phyloP scores from a whole-genome alignment of 106 monocot species.

The Dendrobium officinale region DNA sequence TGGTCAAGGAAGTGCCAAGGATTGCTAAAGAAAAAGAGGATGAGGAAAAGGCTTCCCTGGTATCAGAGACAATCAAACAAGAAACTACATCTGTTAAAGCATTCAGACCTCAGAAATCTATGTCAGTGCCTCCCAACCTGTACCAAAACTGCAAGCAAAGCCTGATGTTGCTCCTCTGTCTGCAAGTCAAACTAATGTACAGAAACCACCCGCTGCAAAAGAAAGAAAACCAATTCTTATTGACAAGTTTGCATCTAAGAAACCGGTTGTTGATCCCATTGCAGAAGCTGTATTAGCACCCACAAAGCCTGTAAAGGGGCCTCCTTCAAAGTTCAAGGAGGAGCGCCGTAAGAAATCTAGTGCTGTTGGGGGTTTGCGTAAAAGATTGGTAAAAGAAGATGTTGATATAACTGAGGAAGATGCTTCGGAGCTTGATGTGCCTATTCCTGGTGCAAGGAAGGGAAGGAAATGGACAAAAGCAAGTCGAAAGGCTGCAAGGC shows the following conservation, averaged over 20 bases:
- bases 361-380: conserved; percentile 33
- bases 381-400: conserved; percentile 39
- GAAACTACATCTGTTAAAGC: conserved; percentile 16
- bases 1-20: conserved; percentile 50
- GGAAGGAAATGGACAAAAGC: conserved; percentile 87
- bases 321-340: conserved; percentile 57
- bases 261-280: conserved; percentile 51
- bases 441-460: conserved; percentile 71
- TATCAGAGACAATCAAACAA: conserved; percentile 10
- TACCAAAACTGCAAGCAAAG: conserved; percentile 35
- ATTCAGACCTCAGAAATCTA: conserved; percentile 23
- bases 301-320: conserved; percentile 50
- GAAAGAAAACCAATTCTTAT: conserved; percentile 76
- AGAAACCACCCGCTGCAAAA: conserved; percentile 19
- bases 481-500: conserved; percentile 62
- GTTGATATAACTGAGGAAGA: conserved; percentile 34
- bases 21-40: conserved; percentile 23
- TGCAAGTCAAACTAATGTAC: conserved; percentile 19
- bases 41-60: conserved; percentile 8
- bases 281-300: conserved; percentile 48
- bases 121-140: conserved; percentile 29
- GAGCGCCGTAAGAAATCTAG: conserved; percentile 54
- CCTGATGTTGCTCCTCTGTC: conserved; percentile 27
- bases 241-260: conserved; percentile 78
- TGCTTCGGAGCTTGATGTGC: conserved; percentile 47